These are phyloP conservation scores for Cladosporium sp. DNA, from an alignment of 2,329 filamentous ascomycete genomes.

Conservation along the genomic window DNA sequence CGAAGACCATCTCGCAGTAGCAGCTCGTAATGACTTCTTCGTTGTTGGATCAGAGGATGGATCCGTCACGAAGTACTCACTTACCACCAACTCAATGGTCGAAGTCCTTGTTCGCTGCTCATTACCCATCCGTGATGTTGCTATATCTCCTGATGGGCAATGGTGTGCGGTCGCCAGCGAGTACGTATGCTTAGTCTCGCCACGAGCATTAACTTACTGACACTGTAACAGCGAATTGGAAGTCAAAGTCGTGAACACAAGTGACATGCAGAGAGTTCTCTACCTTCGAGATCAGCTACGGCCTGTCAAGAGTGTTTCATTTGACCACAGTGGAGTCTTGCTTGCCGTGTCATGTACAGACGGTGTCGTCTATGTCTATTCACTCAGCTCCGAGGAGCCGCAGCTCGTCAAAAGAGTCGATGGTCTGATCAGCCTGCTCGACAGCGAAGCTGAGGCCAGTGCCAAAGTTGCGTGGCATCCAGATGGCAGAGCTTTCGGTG, in stretches of 20 bases:
- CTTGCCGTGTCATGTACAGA: constrained; percentile 82
- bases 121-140: constrained; percentile 81
- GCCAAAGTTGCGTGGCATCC: constrained; percentile 85
- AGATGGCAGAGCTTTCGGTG: constrained; percentile 85
- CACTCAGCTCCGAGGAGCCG: constrained; percentile 70
- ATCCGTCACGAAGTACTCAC: constrained; percentile 89
- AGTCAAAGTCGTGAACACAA: constrained; percentile 80
- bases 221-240: constrained; percentile 62
- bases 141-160: constrained; percentile 72
- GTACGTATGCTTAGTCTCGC: constrained; percentile 39
- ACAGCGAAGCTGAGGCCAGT: constrained; percentile 71
- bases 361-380: constrained; percentile 87
- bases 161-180: constrained; percentile 98
- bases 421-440: constrained; percentile 74
- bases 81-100: constrained; percentile 69
- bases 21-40: constrained; percentile 74
- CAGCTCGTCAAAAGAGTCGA: constrained; percentile 80
- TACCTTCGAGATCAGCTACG: constrained; percentile 78
- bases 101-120: constrained; percentile 77
- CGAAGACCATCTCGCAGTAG: constrained; percentile 78
- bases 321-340: constrained; percentile 73
- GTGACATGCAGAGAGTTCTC: constrained; percentile 71
- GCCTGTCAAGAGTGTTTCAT: constrained; percentile 86
- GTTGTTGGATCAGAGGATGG: constrained; percentile 90
- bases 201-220: constrained; percentile 19